Evolutionary conservation across 83 land plant species (phyloP).

Genomic region (Diphasiastrum complanatum): DNA sequence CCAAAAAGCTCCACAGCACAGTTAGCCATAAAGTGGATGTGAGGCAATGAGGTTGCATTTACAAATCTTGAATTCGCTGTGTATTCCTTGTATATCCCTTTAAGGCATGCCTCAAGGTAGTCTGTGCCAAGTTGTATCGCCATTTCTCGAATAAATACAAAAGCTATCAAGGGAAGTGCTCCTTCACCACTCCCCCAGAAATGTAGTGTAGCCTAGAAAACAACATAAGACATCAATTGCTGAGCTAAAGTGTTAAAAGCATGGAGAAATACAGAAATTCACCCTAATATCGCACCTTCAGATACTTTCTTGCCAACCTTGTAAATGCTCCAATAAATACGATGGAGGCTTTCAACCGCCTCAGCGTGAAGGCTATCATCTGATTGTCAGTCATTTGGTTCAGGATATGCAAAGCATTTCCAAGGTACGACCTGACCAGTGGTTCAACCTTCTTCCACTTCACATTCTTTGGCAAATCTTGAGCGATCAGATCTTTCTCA

Average conservation of each 20-base stretch:
- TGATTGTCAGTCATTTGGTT: conserved; percentile 73
- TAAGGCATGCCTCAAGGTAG: conserved; percentile 46
- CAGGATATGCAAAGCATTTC: conserved; percentile 56
- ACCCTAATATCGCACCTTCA: too few relatives aligned
- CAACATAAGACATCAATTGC: conserved; percentile 3
- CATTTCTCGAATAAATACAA: conserved; percentile 52
- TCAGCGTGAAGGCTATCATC: conserved; percentile 55
- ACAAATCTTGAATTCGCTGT: conserved; percentile 51
- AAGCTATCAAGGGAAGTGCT: conserved; percentile 44
- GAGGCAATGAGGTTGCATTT: conserved; percentile 41
- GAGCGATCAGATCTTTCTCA: conserved; percentile 36
- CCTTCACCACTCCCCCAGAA: conserved; percentile 82
- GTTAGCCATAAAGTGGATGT: conserved; percentile 52
- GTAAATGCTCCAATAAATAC: conserved; percentile 71
- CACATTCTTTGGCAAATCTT: conserved; percentile 38
- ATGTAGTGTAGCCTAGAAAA: conserved; percentile 59
- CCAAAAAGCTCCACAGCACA: conserved; percentile 74
- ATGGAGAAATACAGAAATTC: background rate
- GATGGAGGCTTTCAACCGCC: conserved; percentile 58
- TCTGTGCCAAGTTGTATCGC: conserved; percentile 46
- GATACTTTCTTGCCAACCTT: conserved; percentile 44
- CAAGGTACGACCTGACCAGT: conserved; percentile 66
- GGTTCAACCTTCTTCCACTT: conserved; percentile 61
- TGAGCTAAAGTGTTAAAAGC: background rate
- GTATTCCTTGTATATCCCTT: conserved; percentile 50